Percentiles rank a stretch among this genome's conserved stretches.
Conservation (phyloP, 208 protist genomes). For the Trypanosomatidae sp. region DNA sequence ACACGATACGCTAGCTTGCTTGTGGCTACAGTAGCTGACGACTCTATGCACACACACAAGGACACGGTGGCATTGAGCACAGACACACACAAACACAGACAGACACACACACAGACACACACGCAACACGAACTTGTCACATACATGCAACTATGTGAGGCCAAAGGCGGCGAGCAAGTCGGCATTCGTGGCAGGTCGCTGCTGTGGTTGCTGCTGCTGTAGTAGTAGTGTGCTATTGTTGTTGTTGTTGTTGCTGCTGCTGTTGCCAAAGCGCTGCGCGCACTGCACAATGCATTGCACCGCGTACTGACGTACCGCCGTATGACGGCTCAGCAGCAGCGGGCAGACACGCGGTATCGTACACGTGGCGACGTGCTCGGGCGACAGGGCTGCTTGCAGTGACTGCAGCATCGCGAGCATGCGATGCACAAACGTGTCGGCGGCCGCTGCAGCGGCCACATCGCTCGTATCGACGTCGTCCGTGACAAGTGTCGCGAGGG, state of each 20-base stretch:
- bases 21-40: neutral
- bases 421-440: conserved; percentile 4
- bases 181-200: too few species aligned
- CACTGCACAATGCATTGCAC: conserved; percentile 8
- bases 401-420: conserved; percentile 13
- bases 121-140: too few species aligned
- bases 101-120: neutral
- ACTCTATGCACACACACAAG: neutral
- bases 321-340: conserved; percentile 15
- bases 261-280: conserved; percentile 6
- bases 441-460: too few species aligned
- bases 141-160: too few species aligned
- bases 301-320: conserved; percentile 12
- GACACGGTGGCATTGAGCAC: neutral
- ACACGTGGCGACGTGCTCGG: conserved; percentile 17
- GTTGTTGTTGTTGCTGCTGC: too few species aligned
- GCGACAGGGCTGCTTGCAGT: conserved; percentile 11
- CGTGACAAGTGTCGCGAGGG: conserved; percentile 3
- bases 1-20: too few species aligned
- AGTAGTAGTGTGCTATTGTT: too few species aligned
- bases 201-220: neutral
- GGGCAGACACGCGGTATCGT: conserved; percentile 28
- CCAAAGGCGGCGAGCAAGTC: too few species aligned
- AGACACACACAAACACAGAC: neutral
- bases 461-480: too few species aligned